phyloP scores from a whole-genome alignment of 2,329 filamentous ascomycete species.

The Geoglossum cookeanum region DNA sequence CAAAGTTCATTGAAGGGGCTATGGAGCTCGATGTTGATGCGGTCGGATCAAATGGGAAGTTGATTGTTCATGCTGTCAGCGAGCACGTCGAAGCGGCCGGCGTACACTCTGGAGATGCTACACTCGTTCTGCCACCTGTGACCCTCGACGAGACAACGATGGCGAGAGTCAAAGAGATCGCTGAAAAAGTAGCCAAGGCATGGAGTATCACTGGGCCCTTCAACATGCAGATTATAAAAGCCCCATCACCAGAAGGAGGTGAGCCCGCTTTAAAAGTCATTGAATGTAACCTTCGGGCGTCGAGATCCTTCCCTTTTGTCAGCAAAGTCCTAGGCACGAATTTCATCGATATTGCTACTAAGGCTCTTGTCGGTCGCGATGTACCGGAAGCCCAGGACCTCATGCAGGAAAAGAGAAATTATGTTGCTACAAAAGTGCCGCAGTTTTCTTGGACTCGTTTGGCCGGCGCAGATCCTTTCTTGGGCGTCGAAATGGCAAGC shows the following conservation, averaged over 20 bases:
- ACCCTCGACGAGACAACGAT: conserved; percentile 61
- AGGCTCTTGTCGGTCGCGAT: conserved; percentile 68
- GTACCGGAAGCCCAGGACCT: conserved; percentile 73
- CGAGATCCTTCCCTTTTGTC: conserved; percentile 94
- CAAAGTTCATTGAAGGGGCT: conserved; percentile 93
- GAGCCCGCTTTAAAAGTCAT: conserved; percentile 79
- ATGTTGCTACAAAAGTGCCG: conserved; percentile 90
- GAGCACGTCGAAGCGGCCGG: conserved; percentile 95
- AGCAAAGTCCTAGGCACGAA: conserved; percentile 92
- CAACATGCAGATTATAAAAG: conserved; percentile 99
- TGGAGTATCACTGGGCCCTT: conserved; percentile 97
- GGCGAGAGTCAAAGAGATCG: conserved; percentile 84
- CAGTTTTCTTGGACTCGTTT: conserved; percentile 99
- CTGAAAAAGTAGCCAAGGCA: conserved; percentile 86
- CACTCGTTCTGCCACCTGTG: conserved; percentile 73
- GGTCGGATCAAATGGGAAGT: conserved; percentile 68
- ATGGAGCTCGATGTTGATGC: conserved; percentile 93
- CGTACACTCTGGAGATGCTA: conserved; percentile 95
- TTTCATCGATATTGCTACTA: conserved; percentile 91
- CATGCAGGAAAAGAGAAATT: conserved; percentile 78
- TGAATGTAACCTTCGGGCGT: conserved; percentile 93
- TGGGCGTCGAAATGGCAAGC: conserved; percentile 92
- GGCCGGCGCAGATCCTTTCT: conserved; percentile 88
- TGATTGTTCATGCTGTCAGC: conserved; percentile 79
- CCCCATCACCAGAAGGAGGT: conserved; percentile 53